Evolutionary conservation across 2,329 filamentous ascomycete genomes (phyloP).

Genomic region (Thelonectria olida): DNA sequence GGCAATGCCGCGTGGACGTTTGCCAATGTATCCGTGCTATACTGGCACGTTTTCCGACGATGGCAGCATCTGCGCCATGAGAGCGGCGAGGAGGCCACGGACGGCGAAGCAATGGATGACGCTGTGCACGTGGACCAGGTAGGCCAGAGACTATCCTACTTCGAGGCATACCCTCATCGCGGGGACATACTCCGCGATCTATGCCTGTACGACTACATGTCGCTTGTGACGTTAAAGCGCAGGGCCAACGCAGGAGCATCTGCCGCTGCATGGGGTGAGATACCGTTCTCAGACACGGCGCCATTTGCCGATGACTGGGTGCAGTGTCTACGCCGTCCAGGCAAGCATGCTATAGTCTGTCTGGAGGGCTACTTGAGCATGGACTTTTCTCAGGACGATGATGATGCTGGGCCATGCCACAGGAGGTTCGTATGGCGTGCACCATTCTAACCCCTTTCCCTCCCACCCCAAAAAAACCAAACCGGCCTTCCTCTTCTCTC

Average conservation of each 20-base stretch:
- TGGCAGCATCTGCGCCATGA: no score
- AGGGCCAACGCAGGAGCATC: not conserved
- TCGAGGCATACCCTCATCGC: not conserved
- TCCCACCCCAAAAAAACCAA: no score
- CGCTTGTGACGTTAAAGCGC: no score
- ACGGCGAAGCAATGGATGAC: not conserved
- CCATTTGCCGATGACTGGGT: not conserved
- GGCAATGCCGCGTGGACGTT: not conserved
- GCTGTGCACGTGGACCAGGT: not conserved
- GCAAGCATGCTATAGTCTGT: no score
- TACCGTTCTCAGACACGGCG: not conserved
- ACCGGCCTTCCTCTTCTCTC: no score
- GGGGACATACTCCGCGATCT: not conserved
- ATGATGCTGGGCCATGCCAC: no score
- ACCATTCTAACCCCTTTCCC: no score
- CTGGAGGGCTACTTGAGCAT: no score
- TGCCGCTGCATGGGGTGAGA: not conserved
- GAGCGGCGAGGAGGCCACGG: not conserved
- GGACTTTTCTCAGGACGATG: no score
- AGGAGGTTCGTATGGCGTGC: not conserved
- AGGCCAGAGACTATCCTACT: not conserved
- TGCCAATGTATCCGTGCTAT: not conserved
- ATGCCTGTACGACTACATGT: constrained; percentile 2
- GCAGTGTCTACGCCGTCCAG: not conserved
- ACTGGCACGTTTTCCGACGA: no score